These are phyloP conservation scores for Triticum timopheevii DNA, from an alignment of 176 grass and related monocot genomes.

Conservation along the genomic window DNA sequence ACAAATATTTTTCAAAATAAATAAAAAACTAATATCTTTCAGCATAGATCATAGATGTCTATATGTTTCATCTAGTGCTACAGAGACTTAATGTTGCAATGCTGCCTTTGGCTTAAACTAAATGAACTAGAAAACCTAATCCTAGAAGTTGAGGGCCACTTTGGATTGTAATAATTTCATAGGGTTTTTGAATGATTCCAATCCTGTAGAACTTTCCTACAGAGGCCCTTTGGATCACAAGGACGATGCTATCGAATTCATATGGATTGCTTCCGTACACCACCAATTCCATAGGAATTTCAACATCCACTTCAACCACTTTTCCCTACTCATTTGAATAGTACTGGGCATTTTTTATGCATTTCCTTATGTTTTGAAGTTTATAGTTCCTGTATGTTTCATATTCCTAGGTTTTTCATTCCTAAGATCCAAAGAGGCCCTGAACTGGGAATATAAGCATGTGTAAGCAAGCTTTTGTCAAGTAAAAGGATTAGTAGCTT, in stretches of 20 bases:
- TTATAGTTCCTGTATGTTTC: not conserved
- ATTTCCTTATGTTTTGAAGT: not conserved
- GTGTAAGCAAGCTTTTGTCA: not conserved
- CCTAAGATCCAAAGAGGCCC: not conserved
- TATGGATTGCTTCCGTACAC: not conserved
- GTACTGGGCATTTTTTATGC: not conserved
- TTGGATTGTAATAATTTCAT: not conserved
- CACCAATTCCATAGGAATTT: not conserved
- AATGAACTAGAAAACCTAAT: constrained; percentile 12
- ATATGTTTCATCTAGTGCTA: not conserved
- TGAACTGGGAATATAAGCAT: not conserved
- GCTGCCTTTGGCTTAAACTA: not conserved
- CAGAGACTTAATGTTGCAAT: not conserved
- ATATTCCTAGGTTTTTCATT: not conserved
- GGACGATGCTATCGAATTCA: not conserved
- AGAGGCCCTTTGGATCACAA: not conserved
- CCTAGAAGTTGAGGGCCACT: not conserved
- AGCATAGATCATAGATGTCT: not conserved
- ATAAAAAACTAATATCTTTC: not conserved
- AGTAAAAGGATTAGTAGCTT: not conserved
- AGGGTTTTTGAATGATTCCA: not conserved
- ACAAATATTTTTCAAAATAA: not conserved
- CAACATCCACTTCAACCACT: not conserved
- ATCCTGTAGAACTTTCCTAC: not conserved
- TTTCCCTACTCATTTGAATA: not conserved